Conservation (phyloP, 2,329 filamentous ascomycete genomes). For the Gnomoniopsis smithogilvyi region DNA sequence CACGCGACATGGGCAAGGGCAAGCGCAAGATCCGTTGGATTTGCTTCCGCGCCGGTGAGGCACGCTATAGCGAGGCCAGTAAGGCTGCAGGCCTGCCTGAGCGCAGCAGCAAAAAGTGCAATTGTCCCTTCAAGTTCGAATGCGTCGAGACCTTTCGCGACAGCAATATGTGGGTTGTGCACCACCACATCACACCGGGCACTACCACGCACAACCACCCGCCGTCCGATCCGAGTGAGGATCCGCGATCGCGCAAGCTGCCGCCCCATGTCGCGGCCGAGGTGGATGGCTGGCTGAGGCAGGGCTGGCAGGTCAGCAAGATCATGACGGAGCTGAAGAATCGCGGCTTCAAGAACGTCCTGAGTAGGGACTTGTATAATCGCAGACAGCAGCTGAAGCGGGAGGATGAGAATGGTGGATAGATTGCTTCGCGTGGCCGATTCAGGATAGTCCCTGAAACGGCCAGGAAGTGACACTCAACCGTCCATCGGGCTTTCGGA, state of each 20-base stretch:
- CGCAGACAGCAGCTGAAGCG: conserved; percentile 31
- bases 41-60: conserved; percentile 34
- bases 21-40: conserved; percentile 36
- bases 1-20: conserved; percentile 29
- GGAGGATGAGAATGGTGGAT: conserved; percentile 14
- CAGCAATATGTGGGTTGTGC: conserved; percentile 33
- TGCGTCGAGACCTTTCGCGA: conserved; percentile 32
- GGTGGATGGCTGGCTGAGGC: conserved; percentile 32
- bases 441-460: not conserved
- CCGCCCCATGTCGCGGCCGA: conserved; percentile 28
- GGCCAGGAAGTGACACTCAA: too few relatives aligned
- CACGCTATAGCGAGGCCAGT: conserved; percentile 28
- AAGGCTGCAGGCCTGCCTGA: conserved; percentile 30
- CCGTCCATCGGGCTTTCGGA: not conserved
- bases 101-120: conserved; percentile 33
- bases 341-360: conserved; percentile 31
- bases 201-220: conserved; percentile 35
- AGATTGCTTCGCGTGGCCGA: not conserved
- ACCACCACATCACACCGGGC: conserved; percentile 26
- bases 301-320: conserved; percentile 30
- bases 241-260: conserved; percentile 32
- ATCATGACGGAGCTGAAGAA: conserved; percentile 33
- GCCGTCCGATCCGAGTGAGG: conserved; percentile 32
- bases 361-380: conserved; percentile 35
- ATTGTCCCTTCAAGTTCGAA: conserved; percentile 35